These are phyloP conservation scores for Chaetomiaceae sp. DNA, from an alignment of 2,329 filamentous ascomycete genomes.

Conservation along the genomic window DNA sequence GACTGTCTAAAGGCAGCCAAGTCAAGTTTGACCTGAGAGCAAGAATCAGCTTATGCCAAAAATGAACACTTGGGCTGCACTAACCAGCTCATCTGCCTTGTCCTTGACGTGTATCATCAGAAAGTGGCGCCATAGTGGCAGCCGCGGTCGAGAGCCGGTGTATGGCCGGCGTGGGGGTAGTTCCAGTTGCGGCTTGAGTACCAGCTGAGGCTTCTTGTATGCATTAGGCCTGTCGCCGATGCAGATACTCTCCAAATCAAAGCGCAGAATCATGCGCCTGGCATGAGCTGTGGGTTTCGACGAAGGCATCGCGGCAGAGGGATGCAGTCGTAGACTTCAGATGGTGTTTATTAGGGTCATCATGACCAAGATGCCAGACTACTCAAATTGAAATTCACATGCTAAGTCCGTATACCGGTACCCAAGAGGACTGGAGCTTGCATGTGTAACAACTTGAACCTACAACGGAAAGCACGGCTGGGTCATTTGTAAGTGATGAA, in stretches of 20 bases:
- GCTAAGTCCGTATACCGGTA: no score
- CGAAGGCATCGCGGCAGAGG: constrained; percentile 7
- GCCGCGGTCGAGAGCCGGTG: constrained; percentile 13
- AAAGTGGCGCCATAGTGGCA: constrained; percentile 16
- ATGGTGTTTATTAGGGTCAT: no score
- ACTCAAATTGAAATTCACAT: no score
- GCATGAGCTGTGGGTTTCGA: constrained; percentile 1
- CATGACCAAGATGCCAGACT: no score
- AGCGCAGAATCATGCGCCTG: constrained; percentile 16
- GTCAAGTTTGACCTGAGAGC: constrained; percentile 18
- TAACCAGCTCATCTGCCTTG: constrained; percentile 23
- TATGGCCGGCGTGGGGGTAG: constrained; percentile 14
- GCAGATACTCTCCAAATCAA: constrained; percentile 17
- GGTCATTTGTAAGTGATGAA: no score
- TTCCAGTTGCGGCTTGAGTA: constrained; percentile 21
- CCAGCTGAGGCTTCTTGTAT: constrained; percentile 22
- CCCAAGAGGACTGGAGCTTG: no score
- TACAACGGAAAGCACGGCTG: no score
- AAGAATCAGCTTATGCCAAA: neutral
- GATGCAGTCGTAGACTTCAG: no score
- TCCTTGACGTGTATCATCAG: constrained; percentile 25
- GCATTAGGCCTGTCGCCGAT: constrained; percentile 16
- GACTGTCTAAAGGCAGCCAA: constrained; percentile 12
- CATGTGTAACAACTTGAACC: no score
- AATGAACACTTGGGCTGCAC: neutral